Conservation (phyloP, 2,329 filamentous ascomycete genomes). For the Allantophomopsis cytisporea region DNA sequence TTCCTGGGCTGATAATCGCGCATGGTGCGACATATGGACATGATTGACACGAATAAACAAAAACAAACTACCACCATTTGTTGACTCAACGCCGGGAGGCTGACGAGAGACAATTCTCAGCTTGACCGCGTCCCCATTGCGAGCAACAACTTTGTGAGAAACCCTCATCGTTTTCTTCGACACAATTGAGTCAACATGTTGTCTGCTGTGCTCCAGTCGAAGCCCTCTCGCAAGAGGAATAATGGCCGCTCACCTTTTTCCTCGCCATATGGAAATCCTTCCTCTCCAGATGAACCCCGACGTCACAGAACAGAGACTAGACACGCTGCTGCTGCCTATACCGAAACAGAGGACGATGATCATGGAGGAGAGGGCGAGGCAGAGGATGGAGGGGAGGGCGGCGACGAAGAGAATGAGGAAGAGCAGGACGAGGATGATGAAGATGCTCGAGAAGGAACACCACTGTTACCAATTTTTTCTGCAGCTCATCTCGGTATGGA, state of each 20-base stretch:
- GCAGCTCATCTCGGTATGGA: conserved; percentile 57
- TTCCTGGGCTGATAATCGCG: too few relatives aligned
- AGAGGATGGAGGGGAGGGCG: conserved; percentile 15
- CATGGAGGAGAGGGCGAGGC: conserved; percentile 5
- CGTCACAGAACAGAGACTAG: conserved; percentile 5
- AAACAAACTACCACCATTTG: too few relatives aligned
- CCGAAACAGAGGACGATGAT: conserved; percentile 44
- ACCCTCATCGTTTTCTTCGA: too few relatives aligned
- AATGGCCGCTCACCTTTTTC: conserved; percentile 17
- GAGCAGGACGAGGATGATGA: conserved; percentile 24
- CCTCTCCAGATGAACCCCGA: conserved; percentile 9
- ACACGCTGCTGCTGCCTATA: conserved; percentile 48
- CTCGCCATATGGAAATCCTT: conserved; percentile 14
- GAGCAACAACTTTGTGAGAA: too few relatives aligned
- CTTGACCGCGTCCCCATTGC: too few relatives aligned
- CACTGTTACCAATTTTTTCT: conserved; percentile 66
- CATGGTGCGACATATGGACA: too few relatives aligned
- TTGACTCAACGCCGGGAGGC: too few relatives aligned
- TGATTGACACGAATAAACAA: too few relatives aligned
- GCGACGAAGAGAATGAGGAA: conserved; percentile 19
- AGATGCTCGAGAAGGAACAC: conserved; percentile 23
- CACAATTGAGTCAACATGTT: conserved; percentile 13
- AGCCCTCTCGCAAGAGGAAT: conserved; percentile 15
- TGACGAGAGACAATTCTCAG: too few relatives aligned
- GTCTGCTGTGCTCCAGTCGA: conserved; percentile 20